Conservation (phyloP, 305 asterid genomes). For the Plantago lanceolata region DNA sequence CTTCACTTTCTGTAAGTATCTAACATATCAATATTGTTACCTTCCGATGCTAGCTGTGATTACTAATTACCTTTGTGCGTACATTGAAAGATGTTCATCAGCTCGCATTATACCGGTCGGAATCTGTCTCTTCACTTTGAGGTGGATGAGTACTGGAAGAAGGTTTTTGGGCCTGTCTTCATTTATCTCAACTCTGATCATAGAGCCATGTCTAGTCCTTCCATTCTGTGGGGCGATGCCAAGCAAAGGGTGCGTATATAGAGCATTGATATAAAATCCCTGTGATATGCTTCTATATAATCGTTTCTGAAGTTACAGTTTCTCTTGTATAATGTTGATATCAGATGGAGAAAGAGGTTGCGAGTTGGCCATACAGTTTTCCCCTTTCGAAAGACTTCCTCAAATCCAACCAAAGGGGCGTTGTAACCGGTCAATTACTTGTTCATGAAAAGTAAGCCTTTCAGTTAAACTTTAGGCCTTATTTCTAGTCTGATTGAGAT, state of each 20-base stretch:
- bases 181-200: conserved; percentile 48
- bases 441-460: conserved; percentile 31
- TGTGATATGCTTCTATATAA: not conserved
- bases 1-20: not conserved
- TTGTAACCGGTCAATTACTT: conserved; percentile 39
- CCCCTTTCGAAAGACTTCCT: conserved; percentile 42
- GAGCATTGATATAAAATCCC: not conserved
- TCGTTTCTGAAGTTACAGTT: not conserved
- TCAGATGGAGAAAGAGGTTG: conserved; percentile 41
- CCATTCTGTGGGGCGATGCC: conserved; percentile 57
- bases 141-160: conserved; percentile 66
- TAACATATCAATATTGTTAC: not conserved
- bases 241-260: conserved; percentile 38
- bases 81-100: conserved; percentile 37
- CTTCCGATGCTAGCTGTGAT: not conserved
- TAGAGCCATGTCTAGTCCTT: conserved; percentile 18
- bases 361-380: conserved; percentile 62
- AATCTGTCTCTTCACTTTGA: conserved; percentile 33
- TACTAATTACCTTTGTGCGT: not conserved
- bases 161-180: conserved; percentile 66
- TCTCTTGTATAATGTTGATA: not conserved
- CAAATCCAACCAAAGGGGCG: conserved; percentile 37
- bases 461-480: not conserved
- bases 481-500: too few species aligned
- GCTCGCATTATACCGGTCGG: conserved; percentile 56